Evolutionary conservation across 2,329 filamentous ascomycete species (phyloP), one percentile per base, ranked within the genome.

Genomic region (Fusarium sp.): DNA sequence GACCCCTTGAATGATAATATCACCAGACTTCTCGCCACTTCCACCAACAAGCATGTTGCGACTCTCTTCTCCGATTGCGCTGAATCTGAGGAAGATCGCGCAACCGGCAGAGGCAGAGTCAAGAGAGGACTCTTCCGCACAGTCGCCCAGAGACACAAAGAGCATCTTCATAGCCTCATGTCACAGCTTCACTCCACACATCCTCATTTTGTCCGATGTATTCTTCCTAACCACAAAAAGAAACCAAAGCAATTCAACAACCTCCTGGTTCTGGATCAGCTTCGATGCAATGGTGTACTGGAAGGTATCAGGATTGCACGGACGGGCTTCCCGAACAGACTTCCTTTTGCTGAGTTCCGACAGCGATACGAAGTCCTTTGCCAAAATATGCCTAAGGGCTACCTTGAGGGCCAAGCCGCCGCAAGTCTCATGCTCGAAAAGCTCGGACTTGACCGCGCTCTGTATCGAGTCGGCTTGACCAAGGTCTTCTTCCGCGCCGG

Each of bases 211-310:
- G 96, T 99, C 28, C 92, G 96, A 45, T 99, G 96, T 76, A 99
- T 99, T 65, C 85, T 99, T 61, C 96, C 96, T 5, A 99, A 99
- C 75, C 96, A 99, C 83, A 97, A 97, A 80, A 99, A 99, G 80
- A 88, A 90, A 23, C 93, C 96, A 1, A 99, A 99, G 79, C 91
- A 94, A 75, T 93, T 98, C 78, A 92, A 91, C 75, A 93, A 92
- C 4, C 88, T 94, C 4, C 87, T 99, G n/a, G 96, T 99, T 3
- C 85, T 99, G 7, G 96, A 99, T 74, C 96, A 99, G 77, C 83
- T 99, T n/a, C 89, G 96, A 51, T 99, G 96, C 81, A 99, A 99
- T 77, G 96, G 96, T 91, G 96, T 99, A 4, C 85, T 99, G n/a
- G 96, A 99, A 80, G 96, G 96, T 65, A 99, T 99, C 74, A 89